These are phyloP conservation scores for Tolypocladium cylindrosporum DNA, from an alignment of 2,329 filamentous ascomycete genomes.

Conservation along the genomic window DNA sequence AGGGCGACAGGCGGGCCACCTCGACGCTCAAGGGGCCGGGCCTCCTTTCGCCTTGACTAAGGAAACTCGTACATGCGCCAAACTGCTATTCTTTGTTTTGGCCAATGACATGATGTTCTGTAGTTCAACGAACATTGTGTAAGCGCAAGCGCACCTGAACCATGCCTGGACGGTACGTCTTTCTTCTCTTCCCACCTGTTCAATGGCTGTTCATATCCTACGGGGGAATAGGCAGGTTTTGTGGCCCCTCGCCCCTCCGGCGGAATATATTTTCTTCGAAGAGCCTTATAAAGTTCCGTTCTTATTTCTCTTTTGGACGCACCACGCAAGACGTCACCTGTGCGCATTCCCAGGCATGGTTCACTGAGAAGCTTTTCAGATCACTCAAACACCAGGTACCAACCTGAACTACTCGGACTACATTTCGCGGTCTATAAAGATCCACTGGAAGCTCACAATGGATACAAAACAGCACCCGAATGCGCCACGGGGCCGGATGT, in stretches of 20 bases:
- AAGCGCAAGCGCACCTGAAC: background rate
- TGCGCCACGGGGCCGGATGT: background rate
- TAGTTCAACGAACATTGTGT: background rate
- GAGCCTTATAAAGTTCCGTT: background rate
- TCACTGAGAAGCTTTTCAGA: too few relatives aligned
- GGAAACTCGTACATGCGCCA: too few relatives aligned
- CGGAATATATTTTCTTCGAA: background rate
- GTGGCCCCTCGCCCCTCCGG: background rate
- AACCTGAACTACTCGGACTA: too few relatives aligned
- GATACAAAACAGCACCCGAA: background rate
- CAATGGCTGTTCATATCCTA: background rate
- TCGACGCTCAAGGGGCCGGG: too few relatives aligned
- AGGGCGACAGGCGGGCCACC: too few relatives aligned
- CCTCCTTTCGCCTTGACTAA: too few relatives aligned
- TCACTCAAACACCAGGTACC: too few relatives aligned
- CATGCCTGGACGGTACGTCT: background rate
- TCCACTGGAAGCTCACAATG: background rate
- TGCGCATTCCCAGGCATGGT: too few relatives aligned
- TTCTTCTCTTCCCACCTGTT: background rate
- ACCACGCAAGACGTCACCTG: too few relatives aligned
- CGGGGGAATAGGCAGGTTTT: too few relatives aligned
- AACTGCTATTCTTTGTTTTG: background rate
- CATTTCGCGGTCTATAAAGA: background rate
- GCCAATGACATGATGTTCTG: background rate
- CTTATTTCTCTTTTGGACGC: too few relatives aligned